Conservation (phyloP, 805 yeast species). For the Starmerella vaccinii region DNA sequence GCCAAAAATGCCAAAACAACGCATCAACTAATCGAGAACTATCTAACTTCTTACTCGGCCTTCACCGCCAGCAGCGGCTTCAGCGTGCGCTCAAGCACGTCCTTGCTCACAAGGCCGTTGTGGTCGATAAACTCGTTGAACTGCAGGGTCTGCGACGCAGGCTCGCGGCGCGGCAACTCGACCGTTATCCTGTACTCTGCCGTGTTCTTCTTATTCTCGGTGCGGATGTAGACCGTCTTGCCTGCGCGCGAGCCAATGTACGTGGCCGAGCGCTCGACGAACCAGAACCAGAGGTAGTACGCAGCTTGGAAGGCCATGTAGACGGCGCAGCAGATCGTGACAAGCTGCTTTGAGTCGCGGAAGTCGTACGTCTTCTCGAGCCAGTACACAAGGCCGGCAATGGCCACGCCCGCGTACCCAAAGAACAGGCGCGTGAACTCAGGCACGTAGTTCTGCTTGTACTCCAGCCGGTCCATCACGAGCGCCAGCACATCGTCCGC, state of each 20-base stretch:
- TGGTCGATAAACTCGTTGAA: constrained; percentile 18
- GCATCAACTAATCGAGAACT: no score
- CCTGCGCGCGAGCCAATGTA: constrained; percentile 19
- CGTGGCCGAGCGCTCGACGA: constrained; percentile 17
- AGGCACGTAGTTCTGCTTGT: constrained; percentile 17
- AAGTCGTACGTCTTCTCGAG: constrained; percentile 19
- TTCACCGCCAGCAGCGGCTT: background rate
- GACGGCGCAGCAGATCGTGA: constrained; percentile 15
- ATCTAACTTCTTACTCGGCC: background rate
- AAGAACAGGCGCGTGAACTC: constrained; percentile 22
- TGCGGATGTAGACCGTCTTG: constrained; percentile 15
- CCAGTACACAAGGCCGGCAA: constrained; percentile 18
- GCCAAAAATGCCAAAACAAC: no score
- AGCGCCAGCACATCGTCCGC: constrained; percentile 21
- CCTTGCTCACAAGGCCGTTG: background rate
- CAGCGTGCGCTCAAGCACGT: background rate
- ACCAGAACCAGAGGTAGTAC: constrained; percentile 16
- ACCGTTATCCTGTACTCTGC: constrained; percentile 9
- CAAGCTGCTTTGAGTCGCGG: constrained; percentile 10
- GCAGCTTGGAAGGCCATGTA: constrained; percentile 15
- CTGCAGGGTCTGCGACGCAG: background rate
- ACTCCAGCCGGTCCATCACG: constrained; percentile 20
- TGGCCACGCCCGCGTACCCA: constrained; percentile 18
- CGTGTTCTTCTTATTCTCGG: constrained; percentile 12
- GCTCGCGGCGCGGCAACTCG: background rate